Conservation (phyloP, 768 basidiomycete species). For the Agaricus blazei region DNA sequence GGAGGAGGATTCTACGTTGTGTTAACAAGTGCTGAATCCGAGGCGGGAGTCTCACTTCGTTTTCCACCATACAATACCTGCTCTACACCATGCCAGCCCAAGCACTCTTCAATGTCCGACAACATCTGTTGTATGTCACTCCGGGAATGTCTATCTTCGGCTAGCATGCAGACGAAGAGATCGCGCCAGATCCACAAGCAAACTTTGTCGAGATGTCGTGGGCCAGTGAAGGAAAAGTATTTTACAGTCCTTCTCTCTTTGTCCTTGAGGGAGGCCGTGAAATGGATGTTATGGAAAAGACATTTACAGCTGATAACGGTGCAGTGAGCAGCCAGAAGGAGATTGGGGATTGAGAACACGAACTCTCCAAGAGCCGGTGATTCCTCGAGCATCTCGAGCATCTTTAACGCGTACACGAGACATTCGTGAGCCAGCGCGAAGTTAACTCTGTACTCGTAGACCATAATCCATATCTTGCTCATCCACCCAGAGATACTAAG, state of each 20-base stretch:
- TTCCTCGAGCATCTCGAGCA: conserved; percentile 37
- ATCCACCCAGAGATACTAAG: conserved; percentile 55
- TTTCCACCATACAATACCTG: conserved; percentile 51
- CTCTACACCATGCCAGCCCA: conserved; percentile 49
- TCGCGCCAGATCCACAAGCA: conserved; percentile 70
- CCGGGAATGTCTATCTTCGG: conserved; percentile 18
- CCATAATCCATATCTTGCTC: conserved; percentile 57
- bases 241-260: conserved; percentile 39
- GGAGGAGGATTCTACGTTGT: conserved; percentile 7
- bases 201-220: conserved; percentile 38
- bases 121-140: conserved; percentile 47
- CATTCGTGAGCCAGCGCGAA: conserved; percentile 51
- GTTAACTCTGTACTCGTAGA: conserved; percentile 52
- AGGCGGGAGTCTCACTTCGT: conserved; percentile 32
- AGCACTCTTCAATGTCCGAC: conserved; percentile 46
- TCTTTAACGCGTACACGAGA: conserved; percentile 46
- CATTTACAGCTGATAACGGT: conserved; percentile 46
- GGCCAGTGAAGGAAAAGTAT: conserved; percentile 43
- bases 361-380: conserved; percentile 34
- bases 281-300: conserved; percentile 38
- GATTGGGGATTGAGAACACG: conserved; percentile 6
- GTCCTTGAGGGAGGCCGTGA: conserved; percentile 41
- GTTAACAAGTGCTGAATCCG: conserved; percentile 2
- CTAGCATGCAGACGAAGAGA: conserved; percentile 51
- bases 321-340: background rate